phyloP scores from a whole-genome alignment of 139 green algal genomes.

The Ettlia oleoabundans region DNA sequence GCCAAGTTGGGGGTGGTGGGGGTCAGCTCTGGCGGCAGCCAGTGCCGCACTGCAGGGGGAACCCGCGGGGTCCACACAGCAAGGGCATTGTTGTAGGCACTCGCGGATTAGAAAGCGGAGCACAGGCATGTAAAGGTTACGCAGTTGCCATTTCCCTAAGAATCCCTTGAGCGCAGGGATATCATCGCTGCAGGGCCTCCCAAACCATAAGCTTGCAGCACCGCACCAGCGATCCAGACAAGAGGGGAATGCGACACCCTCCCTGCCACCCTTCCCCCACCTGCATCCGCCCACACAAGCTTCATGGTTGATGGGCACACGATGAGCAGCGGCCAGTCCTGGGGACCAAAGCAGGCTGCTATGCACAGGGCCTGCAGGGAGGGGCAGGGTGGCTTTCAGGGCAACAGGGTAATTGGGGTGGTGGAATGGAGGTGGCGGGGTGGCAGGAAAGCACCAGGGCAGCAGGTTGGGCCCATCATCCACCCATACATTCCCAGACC shows the following conservation, averaged over 20 bases:
- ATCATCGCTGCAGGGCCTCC: no score
- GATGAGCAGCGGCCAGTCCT: constrained; percentile 82
- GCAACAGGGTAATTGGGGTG: background rate
- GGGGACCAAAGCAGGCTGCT: constrained; percentile 67
- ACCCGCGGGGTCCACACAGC: no score
- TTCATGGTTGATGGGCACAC: constrained; percentile 76
- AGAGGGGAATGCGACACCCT: no score
- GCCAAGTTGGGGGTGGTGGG: constrained; percentile 67
- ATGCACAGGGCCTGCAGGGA: constrained; percentile 62
- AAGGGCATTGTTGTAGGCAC: background rate
- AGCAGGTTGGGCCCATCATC: no score
- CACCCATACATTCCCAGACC: no score
- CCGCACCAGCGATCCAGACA: background rate
- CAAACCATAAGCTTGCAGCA: no score
- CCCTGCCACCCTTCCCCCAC: background rate
- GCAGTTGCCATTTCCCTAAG: no score
- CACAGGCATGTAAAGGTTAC: no score
- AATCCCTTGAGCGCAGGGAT: no score
- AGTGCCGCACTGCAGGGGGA: constrained; percentile 8
- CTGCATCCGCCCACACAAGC: constrained; percentile 39
- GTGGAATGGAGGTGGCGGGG: background rate
- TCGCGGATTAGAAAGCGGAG: background rate
- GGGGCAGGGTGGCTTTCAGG: constrained; percentile 54
- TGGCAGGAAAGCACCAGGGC: background rate
- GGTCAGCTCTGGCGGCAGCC: constrained; percentile 40